Evolutionary conservation across 2,329 filamentous ascomycete genomes (phyloP), one percentile per base, ranked within the genome.

Genomic region (Capronia coronata): DNA sequence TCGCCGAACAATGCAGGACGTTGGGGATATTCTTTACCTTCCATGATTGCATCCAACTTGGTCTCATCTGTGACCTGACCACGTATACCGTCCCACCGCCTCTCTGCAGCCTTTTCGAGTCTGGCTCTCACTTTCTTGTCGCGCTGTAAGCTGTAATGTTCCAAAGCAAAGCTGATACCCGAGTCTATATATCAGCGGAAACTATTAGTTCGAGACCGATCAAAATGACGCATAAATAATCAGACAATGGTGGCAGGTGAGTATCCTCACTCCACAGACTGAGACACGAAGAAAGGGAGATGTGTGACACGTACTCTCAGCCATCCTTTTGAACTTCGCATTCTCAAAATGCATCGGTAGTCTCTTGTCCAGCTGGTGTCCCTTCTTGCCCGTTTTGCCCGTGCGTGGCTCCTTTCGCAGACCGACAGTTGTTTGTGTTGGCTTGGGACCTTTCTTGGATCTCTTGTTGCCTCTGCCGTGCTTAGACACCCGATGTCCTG

Each of bases 11-110:
- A 27, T 6, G 25, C 25, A 22, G 32, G n/a, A n/a, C n/a, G n/a
- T n/a, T n/a, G n/a, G n/a, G n/a, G n/a, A n/a, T 8, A 22, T n/a
- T n/a, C 16, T 34, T 39, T 22, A 46, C 43, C 21, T n/a, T 46
- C 10, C 14, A 41, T 30, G 16, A 49, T 49, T 19, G 34, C 25
- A 13, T 49, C 47, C 22, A 49, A 9, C 41, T 49, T 49, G 21
- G 34, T 32, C 29, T 49, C 47, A 5, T 49, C 47, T 14, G 32
- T 49, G 21, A 40, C 11, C 19, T 29, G n/a, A 5, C 25, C 25
- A 16, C 14, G 30, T 35, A 37, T 19, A 11, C 32, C 34, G 7
- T 9, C 16, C 41, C 47, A 49, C 6, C 41, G 32, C 7, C 18
- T 43, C 41, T 49, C 22, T 13, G 23, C 32, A 8, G 41, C 47